Percentiles rank a stretch among this genome's conserved stretches.
Evolutionary conservation across 306 rosid genomes (phyloP).

Genomic region (Quercus dentata): DNA sequence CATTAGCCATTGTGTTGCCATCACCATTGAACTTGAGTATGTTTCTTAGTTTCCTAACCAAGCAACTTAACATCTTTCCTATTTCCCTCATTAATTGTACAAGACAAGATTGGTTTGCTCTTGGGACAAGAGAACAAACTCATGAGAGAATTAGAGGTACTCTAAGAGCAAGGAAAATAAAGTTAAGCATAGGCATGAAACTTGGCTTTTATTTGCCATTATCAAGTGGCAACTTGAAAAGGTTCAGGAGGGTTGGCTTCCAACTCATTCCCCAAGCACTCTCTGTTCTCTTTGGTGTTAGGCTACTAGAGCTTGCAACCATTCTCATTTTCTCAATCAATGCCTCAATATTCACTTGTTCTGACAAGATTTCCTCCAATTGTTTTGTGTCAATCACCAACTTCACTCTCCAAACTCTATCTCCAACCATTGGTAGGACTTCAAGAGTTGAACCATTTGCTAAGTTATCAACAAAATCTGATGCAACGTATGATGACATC

Average conservation of each 20-base stretch:
- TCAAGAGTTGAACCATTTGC: conserved; percentile 42
- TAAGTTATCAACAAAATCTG: conserved; percentile 38
- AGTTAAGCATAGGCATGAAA: not conserved
- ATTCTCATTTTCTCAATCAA: conserved; percentile 67
- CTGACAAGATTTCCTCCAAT: conserved; percentile 55
- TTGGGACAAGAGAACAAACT: too few relatives aligned
- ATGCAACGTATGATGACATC: conserved; percentile 4
- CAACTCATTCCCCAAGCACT: conserved; percentile 35
- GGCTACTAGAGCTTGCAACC: conserved; percentile 44
- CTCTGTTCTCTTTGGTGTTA: conserved; percentile 33
- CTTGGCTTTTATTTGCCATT: not conserved
- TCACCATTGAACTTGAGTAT: too few relatives aligned
- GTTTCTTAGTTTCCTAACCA: too few relatives aligned
- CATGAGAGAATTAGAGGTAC: too few relatives aligned
- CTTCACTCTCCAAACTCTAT: conserved; percentile 67
- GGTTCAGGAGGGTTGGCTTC: conserved; percentile 32
- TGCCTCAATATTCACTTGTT: conserved; percentile 59
- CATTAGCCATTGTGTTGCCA: too few relatives aligned
- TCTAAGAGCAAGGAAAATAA: not conserved
- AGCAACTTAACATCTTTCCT: too few relatives aligned
- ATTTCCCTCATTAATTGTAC: too few relatives aligned
- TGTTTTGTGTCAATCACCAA: conserved; percentile 55
- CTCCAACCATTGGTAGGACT: conserved; percentile 48
- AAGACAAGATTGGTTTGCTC: too few relatives aligned
- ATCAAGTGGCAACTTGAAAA: conserved; percentile 2